Base-by-base conservation (phyloP, 768 basidiomycete species). In the Plicaturopsis crispa region DNA sequence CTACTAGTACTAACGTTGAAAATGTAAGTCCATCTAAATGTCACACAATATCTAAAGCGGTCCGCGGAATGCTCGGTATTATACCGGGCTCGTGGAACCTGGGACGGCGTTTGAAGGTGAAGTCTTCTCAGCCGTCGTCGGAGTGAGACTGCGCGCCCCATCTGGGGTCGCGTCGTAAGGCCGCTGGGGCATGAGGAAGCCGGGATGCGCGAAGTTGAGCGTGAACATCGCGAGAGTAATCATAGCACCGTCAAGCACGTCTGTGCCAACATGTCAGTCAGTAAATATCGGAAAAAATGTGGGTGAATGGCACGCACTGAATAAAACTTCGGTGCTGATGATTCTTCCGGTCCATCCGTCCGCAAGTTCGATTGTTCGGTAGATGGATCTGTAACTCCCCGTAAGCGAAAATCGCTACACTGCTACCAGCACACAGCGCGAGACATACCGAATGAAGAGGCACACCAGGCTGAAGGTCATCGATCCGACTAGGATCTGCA, bases 341-440 rank as follows among this genome's bases (percentile, higher is more conserved):
- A 78, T 66, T 2, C 48, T 45, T 6, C 77, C 76, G 19, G 45
- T 43, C 72, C 74, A 80, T 0, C 75, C 75, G 35, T 69, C 62
- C 1, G 60, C 45, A 6, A 72, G 51, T 49, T 75, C 74, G 31
- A 69, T 55, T 1, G 70, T 70, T 34, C 75, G 68, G 50, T 74
- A 78, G 6, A 75, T 50, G 8, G 66, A 62, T 37, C 68, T 69
- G 26, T 11, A 14, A 14, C 31, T 51, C 40, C 30, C 14, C 23
- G 8, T 11, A 20, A 16, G 35, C 33, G n/a, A 36, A 20, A 24
- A 32, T n/a, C n/a, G n/a, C n/a, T n/a, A n/a, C n/a, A n/a, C n/a
- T n/a, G n/a, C n/a, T n/a, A n/a, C n/a, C n/a, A 12, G 36, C 23
- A 16, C 44, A 24, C 14, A 17, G 21, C 13, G 14, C 19, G 19